phyloP scores from a whole-genome alignment of 1,284 basidiomycete genomes.

The Trametes polyzona region DNA sequence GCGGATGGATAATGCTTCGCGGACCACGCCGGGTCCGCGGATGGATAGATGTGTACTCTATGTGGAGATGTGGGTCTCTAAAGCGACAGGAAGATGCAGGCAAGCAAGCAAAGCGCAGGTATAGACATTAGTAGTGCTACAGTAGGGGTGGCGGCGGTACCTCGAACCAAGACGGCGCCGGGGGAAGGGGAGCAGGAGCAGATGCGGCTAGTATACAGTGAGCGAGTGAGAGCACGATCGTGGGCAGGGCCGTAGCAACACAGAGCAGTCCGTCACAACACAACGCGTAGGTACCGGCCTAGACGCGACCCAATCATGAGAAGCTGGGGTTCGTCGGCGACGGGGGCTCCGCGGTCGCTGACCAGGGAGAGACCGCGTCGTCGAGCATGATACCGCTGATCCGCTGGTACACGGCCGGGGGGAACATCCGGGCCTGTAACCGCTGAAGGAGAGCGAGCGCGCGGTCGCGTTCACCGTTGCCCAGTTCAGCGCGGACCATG shows the following conservation, averaged over 20 bases:
- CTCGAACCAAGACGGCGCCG: no score
- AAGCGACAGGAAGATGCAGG: neutral
- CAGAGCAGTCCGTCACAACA: constrained; percentile 12
- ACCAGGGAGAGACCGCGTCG: constrained; percentile 39
- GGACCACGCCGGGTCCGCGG: neutral
- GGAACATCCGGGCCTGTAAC: constrained; percentile 78
- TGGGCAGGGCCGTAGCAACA: neutral
- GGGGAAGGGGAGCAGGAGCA: neutral
- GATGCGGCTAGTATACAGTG: constrained; percentile 10
- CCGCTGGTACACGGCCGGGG: constrained; percentile 48
- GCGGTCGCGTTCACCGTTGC: constrained; percentile 70
- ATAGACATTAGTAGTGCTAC: constrained; percentile 16
- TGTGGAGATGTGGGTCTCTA: no score
- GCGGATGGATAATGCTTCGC: neutral
- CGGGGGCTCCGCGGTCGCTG: constrained; percentile 17
- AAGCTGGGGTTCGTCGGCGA: constrained; percentile 14
- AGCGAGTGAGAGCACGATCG: constrained; percentile 6
- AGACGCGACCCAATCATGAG: constrained; percentile 3
- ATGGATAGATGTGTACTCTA: constrained; percentile 4
- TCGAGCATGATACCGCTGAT: constrained; percentile 48
- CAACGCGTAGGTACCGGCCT: constrained; percentile 11
- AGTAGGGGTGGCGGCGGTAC: no score
- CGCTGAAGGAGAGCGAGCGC: constrained; percentile 78
- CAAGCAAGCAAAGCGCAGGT: constrained; percentile 1
- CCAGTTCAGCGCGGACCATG: constrained; percentile 94